phyloP scores from a whole-genome alignment of 2,329 filamentous ascomycete genomes.

The Camillea tinctor region DNA sequence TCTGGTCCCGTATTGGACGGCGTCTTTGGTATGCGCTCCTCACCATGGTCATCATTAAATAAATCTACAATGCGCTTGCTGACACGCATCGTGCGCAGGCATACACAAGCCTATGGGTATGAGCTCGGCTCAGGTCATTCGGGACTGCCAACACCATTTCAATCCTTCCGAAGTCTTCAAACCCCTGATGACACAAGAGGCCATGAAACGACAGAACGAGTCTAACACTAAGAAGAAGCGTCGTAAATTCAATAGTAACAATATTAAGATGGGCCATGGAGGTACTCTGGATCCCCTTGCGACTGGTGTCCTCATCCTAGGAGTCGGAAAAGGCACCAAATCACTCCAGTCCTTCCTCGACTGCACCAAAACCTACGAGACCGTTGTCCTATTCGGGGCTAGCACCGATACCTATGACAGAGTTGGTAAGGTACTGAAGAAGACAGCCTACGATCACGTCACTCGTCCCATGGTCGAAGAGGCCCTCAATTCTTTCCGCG shows the following conservation, averaged over 20 bases:
- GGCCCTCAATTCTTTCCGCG: constrained; percentile 71
- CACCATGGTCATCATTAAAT: background rate
- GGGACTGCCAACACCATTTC: constrained; percentile 82
- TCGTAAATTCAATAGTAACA: constrained; percentile 55
- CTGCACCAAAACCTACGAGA: constrained; percentile 93
- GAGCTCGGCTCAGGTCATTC: constrained; percentile 86
- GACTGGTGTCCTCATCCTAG: constrained; percentile 87
- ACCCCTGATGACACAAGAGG: constrained; percentile 69
- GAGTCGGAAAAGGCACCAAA: constrained; percentile 87
- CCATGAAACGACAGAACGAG: constrained; percentile 52
- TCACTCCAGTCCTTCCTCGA: constrained; percentile 72
- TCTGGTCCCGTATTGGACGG: constrained; percentile 48
- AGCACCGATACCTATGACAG: constrained; percentile 92
- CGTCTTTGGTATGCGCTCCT: constrained; percentile 51
- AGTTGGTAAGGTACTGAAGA: constrained; percentile 77
- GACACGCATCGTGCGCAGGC: constrained; percentile 8
- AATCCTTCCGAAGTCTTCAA: constrained; percentile 77
- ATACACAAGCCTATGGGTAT: constrained; percentile 89
- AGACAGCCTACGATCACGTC: constrained; percentile 74
- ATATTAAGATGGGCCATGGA: constrained; percentile 88
- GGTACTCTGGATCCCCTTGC: constrained; percentile 93
- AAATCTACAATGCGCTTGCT: constrained; percentile 4
- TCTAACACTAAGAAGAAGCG: constrained; percentile 58
- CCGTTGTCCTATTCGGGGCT: constrained; percentile 83
- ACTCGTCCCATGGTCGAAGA: constrained; percentile 76